Conservation (phyloP, 805 yeast species). For the Schizosaccharomyces osmophilus region DNA sequence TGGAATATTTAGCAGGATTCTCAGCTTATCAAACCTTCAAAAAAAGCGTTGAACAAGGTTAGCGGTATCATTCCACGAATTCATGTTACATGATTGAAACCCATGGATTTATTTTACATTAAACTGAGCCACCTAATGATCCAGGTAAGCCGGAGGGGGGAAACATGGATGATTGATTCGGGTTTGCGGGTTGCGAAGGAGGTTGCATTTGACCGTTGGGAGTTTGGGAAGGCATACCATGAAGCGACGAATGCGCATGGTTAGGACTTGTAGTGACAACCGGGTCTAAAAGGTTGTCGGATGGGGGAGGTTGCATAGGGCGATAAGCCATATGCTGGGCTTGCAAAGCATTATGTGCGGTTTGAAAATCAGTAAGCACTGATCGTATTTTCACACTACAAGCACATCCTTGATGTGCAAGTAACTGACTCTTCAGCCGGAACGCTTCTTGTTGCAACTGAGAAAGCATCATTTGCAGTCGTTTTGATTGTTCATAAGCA, state of each 20-base stretch:
- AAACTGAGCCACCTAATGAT: neutral
- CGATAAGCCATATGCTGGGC: conserved; percentile 1
- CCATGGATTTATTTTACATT: neutral
- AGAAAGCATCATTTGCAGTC: neutral
- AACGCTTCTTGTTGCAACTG: conserved; percentile 1
- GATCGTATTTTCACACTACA: conserved; percentile 1
- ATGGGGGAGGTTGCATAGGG: neutral
- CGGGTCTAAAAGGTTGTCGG: neutral
- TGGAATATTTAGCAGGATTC: too few relatives aligned
- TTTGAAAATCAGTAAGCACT: neutral
- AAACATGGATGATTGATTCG: neutral
- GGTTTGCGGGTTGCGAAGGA: neutral
- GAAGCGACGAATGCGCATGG: neutral
- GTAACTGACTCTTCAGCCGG: neutral
- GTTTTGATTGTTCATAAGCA: conserved; percentile 1
- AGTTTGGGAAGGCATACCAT: neutral
- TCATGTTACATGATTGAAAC: neutral
- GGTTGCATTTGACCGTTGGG: neutral
- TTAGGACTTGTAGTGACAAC: neutral
- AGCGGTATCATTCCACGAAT: too few relatives aligned
- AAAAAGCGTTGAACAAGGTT: too few relatives aligned
- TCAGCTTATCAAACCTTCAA: too few relatives aligned
- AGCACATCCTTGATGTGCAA: conserved; percentile 1
- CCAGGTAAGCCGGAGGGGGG: neutral
- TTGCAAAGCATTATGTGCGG: neutral